phyloP scores from a whole-genome alignment of 768 basidiomycete species.

The Hygrophoropsis aurantiaca region DNA sequence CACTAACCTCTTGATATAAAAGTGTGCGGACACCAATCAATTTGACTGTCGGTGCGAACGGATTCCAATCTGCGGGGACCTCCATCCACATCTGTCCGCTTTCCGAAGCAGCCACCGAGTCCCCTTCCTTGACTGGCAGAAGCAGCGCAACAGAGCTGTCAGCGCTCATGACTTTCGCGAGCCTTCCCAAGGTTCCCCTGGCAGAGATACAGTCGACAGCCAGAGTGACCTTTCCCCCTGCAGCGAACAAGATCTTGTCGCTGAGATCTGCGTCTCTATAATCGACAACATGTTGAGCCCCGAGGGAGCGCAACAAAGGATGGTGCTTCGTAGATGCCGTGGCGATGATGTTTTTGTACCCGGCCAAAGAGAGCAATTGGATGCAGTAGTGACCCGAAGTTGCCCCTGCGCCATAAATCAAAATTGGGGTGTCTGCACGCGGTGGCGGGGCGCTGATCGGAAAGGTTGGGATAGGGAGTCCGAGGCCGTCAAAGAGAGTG shows the following conservation, averaged over 20 bases:
- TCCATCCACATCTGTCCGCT: constrained; percentile 28
- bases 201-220: constrained; percentile 42
- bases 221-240: constrained; percentile 30
- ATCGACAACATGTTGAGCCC: constrained; percentile 41
- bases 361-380: constrained; percentile 41
- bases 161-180: constrained; percentile 38
- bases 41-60: constrained; percentile 37
- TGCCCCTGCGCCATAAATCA: constrained; percentile 46
- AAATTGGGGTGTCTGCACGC: constrained; percentile 33
- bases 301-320: constrained; percentile 37
- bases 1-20: constrained; percentile 37
- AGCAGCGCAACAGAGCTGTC: constrained; percentile 43
- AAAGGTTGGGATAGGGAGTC: constrained; percentile 35
- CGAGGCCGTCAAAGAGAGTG: constrained; percentile 39
- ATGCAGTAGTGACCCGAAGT: constrained; percentile 38
- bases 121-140: constrained; percentile 47
- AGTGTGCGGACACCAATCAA: constrained; percentile 42
- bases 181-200: constrained; percentile 31
- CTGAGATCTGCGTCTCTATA: constrained; percentile 37
- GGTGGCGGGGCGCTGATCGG: constrained; percentile 30
- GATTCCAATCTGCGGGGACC: constrained; percentile 33
- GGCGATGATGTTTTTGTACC: constrained; percentile 42
- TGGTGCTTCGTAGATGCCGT: constrained; percentile 42
- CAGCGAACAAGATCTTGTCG: constrained; percentile 33
- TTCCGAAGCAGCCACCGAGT: constrained; percentile 25